These are phyloP conservation scores for Metschnikowia dekortorum DNA, from an alignment of 805 yeast genomes.

Conservation along the genomic window DNA sequence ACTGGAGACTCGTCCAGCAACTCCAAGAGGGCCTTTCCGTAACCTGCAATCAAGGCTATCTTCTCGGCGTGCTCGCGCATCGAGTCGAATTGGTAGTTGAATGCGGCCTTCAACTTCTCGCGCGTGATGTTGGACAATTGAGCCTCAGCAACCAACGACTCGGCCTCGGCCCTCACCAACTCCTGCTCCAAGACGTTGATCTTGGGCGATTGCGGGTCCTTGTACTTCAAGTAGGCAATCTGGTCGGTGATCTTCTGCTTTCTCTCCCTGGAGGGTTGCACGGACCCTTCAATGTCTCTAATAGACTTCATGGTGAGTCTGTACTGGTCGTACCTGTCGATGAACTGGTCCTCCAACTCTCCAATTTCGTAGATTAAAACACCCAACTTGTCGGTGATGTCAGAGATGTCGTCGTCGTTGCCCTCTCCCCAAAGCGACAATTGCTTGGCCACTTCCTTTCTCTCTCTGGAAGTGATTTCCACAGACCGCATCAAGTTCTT, in stretches of 20 bases:
- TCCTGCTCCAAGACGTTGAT: conserved; percentile 81
- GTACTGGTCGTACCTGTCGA: conserved; percentile 82
- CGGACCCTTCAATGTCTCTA: conserved; percentile 81
- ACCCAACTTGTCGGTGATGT: conserved; percentile 83
- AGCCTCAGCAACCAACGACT: conserved; percentile 86
- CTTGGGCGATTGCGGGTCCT: conserved; percentile 81
- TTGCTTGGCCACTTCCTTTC: conserved; percentile 79
- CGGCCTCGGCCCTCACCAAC: conserved; percentile 88
- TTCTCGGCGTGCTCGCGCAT: conserved; percentile 83
- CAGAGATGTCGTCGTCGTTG: conserved; percentile 81
- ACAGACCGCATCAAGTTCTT: conserved; percentile 76
- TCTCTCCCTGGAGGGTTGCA: conserved; percentile 84
- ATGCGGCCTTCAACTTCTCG: conserved; percentile 81
- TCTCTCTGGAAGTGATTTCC: conserved; percentile 71
- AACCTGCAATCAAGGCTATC: conserved; percentile 80
- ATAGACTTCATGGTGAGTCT: conserved; percentile 76
- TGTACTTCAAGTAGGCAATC: conserved; percentile 78
- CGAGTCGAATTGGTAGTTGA: conserved; percentile 80
- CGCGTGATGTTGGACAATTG: conserved; percentile 86
- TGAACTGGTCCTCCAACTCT: conserved; percentile 82
- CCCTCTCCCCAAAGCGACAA: conserved; percentile 83
- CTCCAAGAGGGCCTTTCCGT: conserved; percentile 83
- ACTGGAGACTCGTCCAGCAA: conserved; percentile 81
- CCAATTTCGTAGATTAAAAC: conserved; percentile 78
- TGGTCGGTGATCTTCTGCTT: conserved; percentile 81